Evolutionary conservation across 2,329 filamentous ascomycete species (phyloP).

Genomic region (Didymella pomorum): DNA sequence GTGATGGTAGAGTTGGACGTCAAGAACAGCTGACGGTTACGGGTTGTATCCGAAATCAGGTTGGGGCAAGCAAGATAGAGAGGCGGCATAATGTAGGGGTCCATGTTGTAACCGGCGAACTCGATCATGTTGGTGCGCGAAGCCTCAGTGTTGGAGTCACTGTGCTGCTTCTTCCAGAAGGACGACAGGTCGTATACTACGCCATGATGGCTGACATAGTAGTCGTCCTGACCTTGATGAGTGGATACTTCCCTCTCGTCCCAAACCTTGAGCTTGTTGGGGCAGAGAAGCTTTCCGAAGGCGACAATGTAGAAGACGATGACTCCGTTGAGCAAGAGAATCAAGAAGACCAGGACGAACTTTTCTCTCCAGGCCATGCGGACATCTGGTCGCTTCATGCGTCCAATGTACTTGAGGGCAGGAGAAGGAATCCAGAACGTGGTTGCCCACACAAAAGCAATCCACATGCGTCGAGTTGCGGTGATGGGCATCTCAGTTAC

Average conservation of each 20-base stretch:
- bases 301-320: constrained; percentile 92
- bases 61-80: constrained; percentile 77
- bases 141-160: constrained; percentile 72
- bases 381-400: constrained; percentile 97
- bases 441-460: constrained; percentile 80
- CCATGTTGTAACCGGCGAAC: constrained; percentile 79
- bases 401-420: constrained; percentile 78
- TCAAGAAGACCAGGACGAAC: constrained; percentile 80
- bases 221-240: constrained; percentile 78
- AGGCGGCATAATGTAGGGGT: constrained; percentile 85
- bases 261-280: constrained; percentile 92
- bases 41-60: constrained; percentile 62
- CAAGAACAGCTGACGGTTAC: constrained; percentile 63
- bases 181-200: constrained; percentile 91
- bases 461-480: constrained; percentile 75
- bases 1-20: constrained; percentile 70
- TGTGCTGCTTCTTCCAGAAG: constrained; percentile 87
- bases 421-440: constrained; percentile 97
- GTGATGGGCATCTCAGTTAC: constrained; percentile 75
- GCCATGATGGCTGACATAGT: constrained; percentile 86
- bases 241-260: constrained; percentile 70
- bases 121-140: constrained; percentile 72
- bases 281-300: constrained; percentile 86
- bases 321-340: constrained; percentile 78
- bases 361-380: constrained; percentile 98